phyloP scores from a whole-genome alignment of 2,329 filamentous ascomycete species.

The Fusarium irregulare region DNA sequence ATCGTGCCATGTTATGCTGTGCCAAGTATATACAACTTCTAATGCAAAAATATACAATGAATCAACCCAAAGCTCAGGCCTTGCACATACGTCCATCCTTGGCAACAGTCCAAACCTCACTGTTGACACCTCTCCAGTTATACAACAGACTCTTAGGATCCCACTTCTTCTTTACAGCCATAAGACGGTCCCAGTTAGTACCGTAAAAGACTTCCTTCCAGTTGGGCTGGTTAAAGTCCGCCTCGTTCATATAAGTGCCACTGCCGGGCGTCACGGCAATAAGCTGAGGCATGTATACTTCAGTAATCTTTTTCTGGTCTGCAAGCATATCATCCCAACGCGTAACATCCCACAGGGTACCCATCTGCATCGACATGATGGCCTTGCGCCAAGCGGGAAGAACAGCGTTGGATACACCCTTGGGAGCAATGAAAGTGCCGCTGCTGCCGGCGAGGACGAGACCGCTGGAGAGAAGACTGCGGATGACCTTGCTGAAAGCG shows the following conservation, averaged over 20 bases:
- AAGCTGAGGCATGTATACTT: constrained; percentile 45
- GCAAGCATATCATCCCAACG: constrained; percentile 48
- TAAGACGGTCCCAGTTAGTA: constrained; percentile 56
- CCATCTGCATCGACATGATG: constrained; percentile 48
- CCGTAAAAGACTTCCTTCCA: constrained; percentile 61
- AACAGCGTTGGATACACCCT: constrained; percentile 49
- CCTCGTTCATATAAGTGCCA: constrained; percentile 65
- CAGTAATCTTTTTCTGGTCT: constrained; percentile 48
- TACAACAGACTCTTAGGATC: constrained; percentile 62
- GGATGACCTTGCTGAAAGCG: constrained; percentile 47
- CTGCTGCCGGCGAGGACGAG: constrained; percentile 46
- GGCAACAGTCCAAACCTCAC: constrained; percentile 57
- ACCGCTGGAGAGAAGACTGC: constrained; percentile 4
- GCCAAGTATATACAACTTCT: background rate
- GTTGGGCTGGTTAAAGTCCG: constrained; percentile 57
- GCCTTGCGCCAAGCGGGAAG: constrained; percentile 56
- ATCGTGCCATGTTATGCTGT: background rate
- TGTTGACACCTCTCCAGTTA: constrained; percentile 61
- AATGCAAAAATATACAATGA: background rate
- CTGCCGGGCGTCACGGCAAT: constrained; percentile 54
- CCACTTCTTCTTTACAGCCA: constrained; percentile 62
- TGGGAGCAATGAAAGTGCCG: constrained; percentile 40
- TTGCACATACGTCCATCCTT: constrained; percentile 38
- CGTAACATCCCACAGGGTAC: constrained; percentile 45
- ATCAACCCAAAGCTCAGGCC: constrained; percentile 17